Evolutionary conservation across 2,329 filamentous ascomycete species (phyloP).

Genomic region (Bipolaris oryzae): DNA sequence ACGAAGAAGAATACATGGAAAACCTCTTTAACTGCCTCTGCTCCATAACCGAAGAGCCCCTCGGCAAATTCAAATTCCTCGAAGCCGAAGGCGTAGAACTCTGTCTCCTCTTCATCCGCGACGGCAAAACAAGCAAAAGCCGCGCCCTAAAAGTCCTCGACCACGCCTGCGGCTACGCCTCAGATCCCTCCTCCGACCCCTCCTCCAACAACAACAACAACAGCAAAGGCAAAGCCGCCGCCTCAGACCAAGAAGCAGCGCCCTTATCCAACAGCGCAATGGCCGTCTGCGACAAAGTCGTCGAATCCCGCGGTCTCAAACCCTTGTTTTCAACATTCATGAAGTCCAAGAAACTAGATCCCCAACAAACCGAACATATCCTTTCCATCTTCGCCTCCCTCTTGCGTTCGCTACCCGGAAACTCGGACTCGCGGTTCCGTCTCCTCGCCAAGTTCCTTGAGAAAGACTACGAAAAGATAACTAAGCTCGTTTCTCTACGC

Average conservation of each 20-base stretch:
- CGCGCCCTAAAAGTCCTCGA: conserved; percentile 82
- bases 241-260: conserved; percentile 3
- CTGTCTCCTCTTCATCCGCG: conserved; percentile 86
- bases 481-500: conserved; percentile 72
- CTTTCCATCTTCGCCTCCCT: conserved; percentile 84
- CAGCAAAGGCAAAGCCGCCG: conserved; percentile 23
- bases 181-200: conserved; percentile 20
- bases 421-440: conserved; percentile 79
- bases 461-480: conserved; percentile 87
- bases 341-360: conserved; percentile 68
- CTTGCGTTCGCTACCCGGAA: conserved; percentile 76
- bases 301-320: conserved; percentile 85
- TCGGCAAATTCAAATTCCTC: conserved; percentile 80
- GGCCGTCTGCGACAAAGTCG: conserved; percentile 73
- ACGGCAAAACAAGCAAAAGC: conserved; percentile 81
- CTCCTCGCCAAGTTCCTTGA: conserved; percentile 94
- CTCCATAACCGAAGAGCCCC: conserved; percentile 74
- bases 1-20: conserved; percentile 94
- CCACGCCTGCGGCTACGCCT: conserved; percentile 71
- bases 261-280: conserved; percentile 50
- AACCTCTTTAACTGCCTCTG: conserved; percentile 89
- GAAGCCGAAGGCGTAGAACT: conserved; percentile 93
- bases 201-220: conserved; percentile 20
- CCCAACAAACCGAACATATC: conserved; percentile 74
- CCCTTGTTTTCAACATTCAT: conserved; percentile 79